phyloP scores from a whole-genome alignment of 768 basidiomycete species.

The Leccinellum albellum region DNA sequence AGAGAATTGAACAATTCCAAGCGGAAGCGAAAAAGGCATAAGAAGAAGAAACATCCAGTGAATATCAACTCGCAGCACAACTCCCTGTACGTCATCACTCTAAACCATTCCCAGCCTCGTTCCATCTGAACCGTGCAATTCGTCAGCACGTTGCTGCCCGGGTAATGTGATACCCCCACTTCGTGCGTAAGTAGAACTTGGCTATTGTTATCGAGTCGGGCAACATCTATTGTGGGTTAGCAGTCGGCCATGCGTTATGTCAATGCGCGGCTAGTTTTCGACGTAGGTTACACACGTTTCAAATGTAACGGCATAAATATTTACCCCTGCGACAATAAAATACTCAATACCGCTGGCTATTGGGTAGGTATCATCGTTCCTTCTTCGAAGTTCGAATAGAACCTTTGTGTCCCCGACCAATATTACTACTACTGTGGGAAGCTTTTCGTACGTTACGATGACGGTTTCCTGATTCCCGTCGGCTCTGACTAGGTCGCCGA shows the following conservation, averaged over 20 bases:
- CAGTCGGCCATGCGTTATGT: neutral
- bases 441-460: conserved; percentile 18
- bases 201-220: neutral
- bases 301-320: conserved; percentile 20
- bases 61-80: conserved; percentile 19
- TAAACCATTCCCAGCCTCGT: neutral
- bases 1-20: conserved; percentile 33
- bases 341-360: conserved; percentile 9
- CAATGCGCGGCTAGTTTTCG: neutral
- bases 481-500: conserved; percentile 19
- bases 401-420: conserved; percentile 6
- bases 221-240: neutral
- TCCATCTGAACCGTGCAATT: neutral
- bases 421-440: conserved; percentile 13
- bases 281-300: neutral
- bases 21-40: conserved; percentile 53
- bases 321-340: conserved; percentile 11
- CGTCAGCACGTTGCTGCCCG: conserved; percentile 3
- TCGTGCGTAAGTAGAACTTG: neutral
- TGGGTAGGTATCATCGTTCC: conserved; percentile 3
- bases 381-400: conserved; percentile 3
- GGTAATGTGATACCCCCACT: neutral
- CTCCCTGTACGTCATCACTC: conserved; percentile 13
- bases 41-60: conserved; percentile 47
- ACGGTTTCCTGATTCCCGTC: conserved; percentile 4